A percentile compares a stretch with the other conserved stretches of the same genome.
These are phyloP conservation scores for Globisporangium spinosum DNA, from an alignment of 352 stramenopile genomes.

Conservation along the genomic window DNA sequence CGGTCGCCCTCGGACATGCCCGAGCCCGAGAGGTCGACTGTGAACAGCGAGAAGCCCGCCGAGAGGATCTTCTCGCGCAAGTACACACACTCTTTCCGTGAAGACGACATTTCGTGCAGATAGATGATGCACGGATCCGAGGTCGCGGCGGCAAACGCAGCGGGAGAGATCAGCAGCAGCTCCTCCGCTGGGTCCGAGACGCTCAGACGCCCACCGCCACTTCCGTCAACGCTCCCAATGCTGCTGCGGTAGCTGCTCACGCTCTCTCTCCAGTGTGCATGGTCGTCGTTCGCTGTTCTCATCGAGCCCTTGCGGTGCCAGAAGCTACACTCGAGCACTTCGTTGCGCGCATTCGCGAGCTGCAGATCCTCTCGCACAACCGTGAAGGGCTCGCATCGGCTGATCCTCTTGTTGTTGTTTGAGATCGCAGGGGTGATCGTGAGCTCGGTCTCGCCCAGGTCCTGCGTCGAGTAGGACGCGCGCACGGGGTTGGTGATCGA, in stretches of 20 bases:
- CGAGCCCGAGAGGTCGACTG: constrained; percentile 70
- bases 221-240: constrained; percentile 7
- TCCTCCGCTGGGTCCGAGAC: constrained; percentile 8
- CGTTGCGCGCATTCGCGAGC: constrained; percentile 42
- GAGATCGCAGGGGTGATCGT: constrained; percentile 9
- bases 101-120: constrained; percentile 77
- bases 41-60: constrained; percentile 63
- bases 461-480: constrained; percentile 46
- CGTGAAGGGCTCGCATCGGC: constrained; percentile 8
- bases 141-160: constrained; percentile 3
- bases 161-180: constrained; percentile 7
- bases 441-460: constrained; percentile 41
- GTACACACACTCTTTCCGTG: constrained; percentile 72
- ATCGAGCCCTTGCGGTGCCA: constrained; percentile 34
- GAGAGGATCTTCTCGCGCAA: constrained; percentile 47
- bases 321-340: constrained; percentile 70
- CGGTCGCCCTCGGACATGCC: constrained; percentile 59
- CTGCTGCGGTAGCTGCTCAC: constrained; percentile 27
- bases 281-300: not conserved
- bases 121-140: constrained; percentile 64
- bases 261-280: constrained; percentile 18
- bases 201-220: not conserved
- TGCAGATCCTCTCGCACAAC: constrained; percentile 54
- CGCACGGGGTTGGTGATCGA: constrained; percentile 63
- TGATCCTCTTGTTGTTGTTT: constrained; percentile 1